Base-by-base conservation (phyloP, 345 rosid species). In the Boechera retrofracta region DNA sequence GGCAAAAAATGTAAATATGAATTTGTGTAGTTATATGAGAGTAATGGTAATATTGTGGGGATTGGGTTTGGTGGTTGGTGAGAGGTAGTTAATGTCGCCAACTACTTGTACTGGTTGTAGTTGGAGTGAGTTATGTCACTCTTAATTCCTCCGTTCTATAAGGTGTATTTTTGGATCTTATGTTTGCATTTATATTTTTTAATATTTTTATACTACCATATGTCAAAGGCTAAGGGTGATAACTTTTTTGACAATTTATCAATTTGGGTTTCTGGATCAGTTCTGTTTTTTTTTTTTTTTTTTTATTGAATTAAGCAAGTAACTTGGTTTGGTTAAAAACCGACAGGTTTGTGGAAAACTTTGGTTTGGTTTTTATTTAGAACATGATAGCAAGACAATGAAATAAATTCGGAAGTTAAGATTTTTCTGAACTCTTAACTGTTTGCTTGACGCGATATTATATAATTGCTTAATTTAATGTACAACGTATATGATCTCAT, bases 81-180 rank as follows among this genome's bases (percentile, higher is more conserved):
- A 81, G 72, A 71, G 21, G 78, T 58, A 85, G 84, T 91, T 87
- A 94, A 87, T 91, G 87, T 21, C 3, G 66, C 71, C 93, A 86
- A 73, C 91, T 44, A 91, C 89, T 81, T 24, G 54, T 73, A 67
- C 78, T 79, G 82, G 73, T 85, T 69, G 83, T 47, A 38, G 95
- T 86, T 88, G 97, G 81, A 87, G 70, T 69, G 67, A 72, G 76
- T 80, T 80, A 67, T 69, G 69, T 67, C 13, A 77, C 67, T 75
- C 77, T 86, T 71, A 86, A 85, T 89, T 62, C 75, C 28, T 77
- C 58, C 58, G 41, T 45, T 63, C n/a, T 62, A 53, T 36, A 76
- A 51, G 47, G 39, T 76, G 56, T 71, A 51, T 64, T 69, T 76
- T 32, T n/a, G 69, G 74, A 75, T 68, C 68, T 49, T 67, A 59